Percentiles rank a stretch among this genome's conserved stretches.
Evolutionary conservation across 768 basidiomycete species (phyloP).

Genomic region (Phlebiopsis flavidoalba): DNA sequence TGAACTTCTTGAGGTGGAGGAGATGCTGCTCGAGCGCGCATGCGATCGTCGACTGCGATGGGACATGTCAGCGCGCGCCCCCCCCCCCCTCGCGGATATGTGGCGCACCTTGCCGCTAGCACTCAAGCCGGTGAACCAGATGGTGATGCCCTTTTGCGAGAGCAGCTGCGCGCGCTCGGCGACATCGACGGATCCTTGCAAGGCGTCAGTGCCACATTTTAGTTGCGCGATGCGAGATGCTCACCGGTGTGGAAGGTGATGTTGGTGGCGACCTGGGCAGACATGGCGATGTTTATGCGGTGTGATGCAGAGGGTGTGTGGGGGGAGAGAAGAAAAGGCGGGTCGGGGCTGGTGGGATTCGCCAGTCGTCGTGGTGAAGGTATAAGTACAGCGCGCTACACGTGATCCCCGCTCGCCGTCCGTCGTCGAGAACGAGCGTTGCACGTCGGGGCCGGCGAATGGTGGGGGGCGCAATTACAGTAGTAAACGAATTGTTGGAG

Average conservation of each 20-base stretch:
- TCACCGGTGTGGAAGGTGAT: slow-evolving; percentile 66
- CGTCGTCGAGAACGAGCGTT: background rate
- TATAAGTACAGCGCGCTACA: slow-evolving; percentile 20
- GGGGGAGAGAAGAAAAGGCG: background rate
- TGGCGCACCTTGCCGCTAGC: slow-evolving; percentile 83
- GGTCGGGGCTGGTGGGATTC: background rate
- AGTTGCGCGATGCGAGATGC: slow-evolving; percentile 16
- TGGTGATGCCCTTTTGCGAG: slow-evolving; percentile 83
- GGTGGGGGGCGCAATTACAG: background rate
- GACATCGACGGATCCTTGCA: slow-evolving; percentile 61
- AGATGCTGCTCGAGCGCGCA: slow-evolving; percentile 96
- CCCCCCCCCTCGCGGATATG: background rate
- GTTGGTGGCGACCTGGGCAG: slow-evolving; percentile 32
- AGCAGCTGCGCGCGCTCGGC: slow-evolving; percentile 64
- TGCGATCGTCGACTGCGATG: slow-evolving; percentile 84
- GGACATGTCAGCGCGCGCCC: background rate
- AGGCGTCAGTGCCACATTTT: background rate
- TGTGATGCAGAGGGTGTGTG: background rate
- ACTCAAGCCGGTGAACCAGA: slow-evolving; percentile 96
- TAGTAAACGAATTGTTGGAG: background rate
- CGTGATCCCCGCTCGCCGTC: slow-evolving; percentile 11
- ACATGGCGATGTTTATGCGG: background rate
- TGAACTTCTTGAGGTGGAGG: slow-evolving; percentile 77
- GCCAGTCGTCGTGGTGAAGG: slow-evolving; percentile 13
- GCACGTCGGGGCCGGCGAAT: background rate